Percentiles rank a stretch among this genome's conserved stretches.
Conservation (phyloP, 73 alveolate species). For the Uronychia setigera region DNA sequence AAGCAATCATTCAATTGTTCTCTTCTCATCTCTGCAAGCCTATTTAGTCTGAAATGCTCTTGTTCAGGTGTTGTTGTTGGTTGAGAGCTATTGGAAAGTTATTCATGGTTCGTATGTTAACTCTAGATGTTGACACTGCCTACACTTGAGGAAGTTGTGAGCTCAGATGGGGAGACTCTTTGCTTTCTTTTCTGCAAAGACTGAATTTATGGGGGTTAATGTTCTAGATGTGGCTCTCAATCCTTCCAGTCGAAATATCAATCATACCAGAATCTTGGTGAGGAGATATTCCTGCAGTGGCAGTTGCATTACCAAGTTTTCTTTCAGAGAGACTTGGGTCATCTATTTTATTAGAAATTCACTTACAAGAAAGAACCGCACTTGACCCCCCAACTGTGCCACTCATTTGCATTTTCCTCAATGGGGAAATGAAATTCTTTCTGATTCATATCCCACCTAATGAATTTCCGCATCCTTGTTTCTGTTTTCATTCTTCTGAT, state of each 20-base stretch:
- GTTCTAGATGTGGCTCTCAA: background rate
- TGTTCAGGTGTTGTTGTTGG: no score
- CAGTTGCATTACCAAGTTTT: no score
- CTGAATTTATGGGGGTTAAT: background rate
- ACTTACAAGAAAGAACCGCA: background rate
- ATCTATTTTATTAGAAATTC: background rate
- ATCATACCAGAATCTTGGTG: background rate
- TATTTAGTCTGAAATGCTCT: no score
- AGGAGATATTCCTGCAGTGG: background rate
- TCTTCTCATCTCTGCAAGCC: no score
- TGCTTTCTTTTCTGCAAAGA: background rate
- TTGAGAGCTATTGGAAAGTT: no score
- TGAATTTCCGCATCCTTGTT: no score
- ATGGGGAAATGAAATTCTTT: background rate
- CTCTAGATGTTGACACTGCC: background rate
- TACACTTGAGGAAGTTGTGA: background rate
- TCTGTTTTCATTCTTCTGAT: background rate
- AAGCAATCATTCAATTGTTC: no score
- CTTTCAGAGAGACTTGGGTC: background rate
- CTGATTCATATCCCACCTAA: background rate
- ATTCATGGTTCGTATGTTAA: background rate
- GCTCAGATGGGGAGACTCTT: no score
- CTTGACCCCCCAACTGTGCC: background rate
- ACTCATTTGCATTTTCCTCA: background rate
- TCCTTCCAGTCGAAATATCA: background rate